Conservation (phyloP, 192 early-diverging fungal genomes). For the Phycomyces blakesleeanus region DNA sequence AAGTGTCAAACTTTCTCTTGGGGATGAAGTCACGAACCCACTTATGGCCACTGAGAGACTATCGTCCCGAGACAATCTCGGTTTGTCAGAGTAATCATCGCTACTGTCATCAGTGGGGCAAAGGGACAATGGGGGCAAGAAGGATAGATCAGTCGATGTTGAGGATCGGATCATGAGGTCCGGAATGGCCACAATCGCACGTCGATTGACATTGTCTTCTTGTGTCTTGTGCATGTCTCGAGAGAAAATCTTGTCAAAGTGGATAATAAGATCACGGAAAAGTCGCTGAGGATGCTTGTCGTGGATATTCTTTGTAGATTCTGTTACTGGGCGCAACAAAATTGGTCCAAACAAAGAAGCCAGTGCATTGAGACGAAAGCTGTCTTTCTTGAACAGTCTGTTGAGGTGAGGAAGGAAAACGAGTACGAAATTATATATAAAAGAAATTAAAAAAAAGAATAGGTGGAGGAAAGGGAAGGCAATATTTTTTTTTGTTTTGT, state of each 20-base stretch:
- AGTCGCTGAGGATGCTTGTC: constrained; percentile 46
- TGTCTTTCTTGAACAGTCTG: constrained; percentile 18
- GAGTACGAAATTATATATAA: too few species aligned
- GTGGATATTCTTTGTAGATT: constrained; percentile 35
- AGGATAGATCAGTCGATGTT: neutral
- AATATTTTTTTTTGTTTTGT: too few species aligned
- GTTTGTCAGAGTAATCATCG: too few species aligned
- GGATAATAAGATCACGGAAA: constrained; percentile 41
- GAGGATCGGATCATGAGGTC: neutral
- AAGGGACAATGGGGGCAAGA: too few species aligned
- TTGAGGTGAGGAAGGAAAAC: too few species aligned
- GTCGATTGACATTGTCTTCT: neutral
- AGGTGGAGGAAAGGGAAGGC: neutral
- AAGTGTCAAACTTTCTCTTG: neutral
- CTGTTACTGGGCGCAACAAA: constrained; percentile 41
- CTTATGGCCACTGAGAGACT: too few species aligned
- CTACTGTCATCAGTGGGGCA: too few species aligned
- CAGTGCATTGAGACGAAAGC: constrained; percentile 25
- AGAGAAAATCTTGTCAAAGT: constrained; percentile 39
- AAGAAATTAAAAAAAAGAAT: too few species aligned
- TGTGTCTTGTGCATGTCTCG: constrained; percentile 10
- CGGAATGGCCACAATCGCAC: neutral
- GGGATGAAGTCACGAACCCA: too few species aligned
- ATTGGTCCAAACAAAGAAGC: constrained; percentile 40
- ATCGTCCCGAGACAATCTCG: too few species aligned